Base-by-base conservation (phyloP, 495 filamentous ascomycete species). In the Rhypophila decipiens region DNA sequence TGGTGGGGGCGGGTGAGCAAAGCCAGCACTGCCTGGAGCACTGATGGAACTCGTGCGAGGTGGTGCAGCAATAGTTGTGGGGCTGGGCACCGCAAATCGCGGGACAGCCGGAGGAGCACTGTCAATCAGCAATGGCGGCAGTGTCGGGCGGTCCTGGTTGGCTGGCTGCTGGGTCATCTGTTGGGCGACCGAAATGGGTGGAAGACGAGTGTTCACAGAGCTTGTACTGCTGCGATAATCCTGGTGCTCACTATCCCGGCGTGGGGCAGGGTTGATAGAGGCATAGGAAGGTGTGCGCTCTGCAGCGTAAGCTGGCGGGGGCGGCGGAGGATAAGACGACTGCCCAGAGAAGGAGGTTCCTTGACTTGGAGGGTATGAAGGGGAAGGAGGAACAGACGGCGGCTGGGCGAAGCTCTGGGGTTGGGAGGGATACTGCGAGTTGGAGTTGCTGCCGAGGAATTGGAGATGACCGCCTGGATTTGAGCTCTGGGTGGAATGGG, bases 361-460 rank as follows among this genome's bases (percentile, higher is more conserved):
- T 37, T 61, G 56, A 37, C 46, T 39, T 9, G 52, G 51, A 18
- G 72, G 71, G 50, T 76, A 77, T 8, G 65, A 56, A 1, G 61
- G 63, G 17, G 70, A 60, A 7, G 69, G 54, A n/a, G 69, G 69
- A 19, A 71, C 58, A 2, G 71, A 70, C 11, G 70, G 71, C 21
- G 73, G 69, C 42, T 68, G 72, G 24, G 70, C 66, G 23, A 71
- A 69, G 49, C 69, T 59, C 43, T 77, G 76, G 9, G 53, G 52
- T 36, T 55, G 52, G 17, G 60, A 44, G 7, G 57, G 55, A 49
- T 65, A 66, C 37, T 64, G 63, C 4, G 53, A 52, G 53, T 51
- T 55, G 8, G 56, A 23, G 34, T 56, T 53, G 4, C 47, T 56
- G 24, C 58, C 60, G 4, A 65, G 40, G 52, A 69, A 69, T 18